A percentile compares a stretch with the other conserved stretches of the same genome.
These are phyloP conservation scores for Saccharomycopsis fibuligera DNA, from an alignment of 805 yeast species.

Conservation along the genomic window DNA sequence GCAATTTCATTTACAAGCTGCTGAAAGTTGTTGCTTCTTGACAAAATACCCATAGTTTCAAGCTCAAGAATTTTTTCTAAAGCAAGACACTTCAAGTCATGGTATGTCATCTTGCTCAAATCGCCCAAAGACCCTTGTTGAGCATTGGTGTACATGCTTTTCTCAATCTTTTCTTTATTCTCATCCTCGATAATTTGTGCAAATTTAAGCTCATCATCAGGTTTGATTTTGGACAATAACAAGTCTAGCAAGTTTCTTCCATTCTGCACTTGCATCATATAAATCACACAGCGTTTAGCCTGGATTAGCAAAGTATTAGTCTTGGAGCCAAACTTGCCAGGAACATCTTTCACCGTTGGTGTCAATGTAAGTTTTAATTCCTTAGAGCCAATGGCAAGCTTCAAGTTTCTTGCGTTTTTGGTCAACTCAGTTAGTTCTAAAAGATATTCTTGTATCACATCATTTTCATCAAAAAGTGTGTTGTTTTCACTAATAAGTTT, in stretches of 20 bases:
- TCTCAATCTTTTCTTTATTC: slow-evolving; percentile 31
- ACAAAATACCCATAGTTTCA: slow-evolving; percentile 58
- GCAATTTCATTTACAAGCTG: slow-evolving; percentile 78
- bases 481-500: slow-evolving; percentile 31
- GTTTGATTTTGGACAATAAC: slow-evolving; percentile 57
- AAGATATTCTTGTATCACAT: not conserved
- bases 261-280: slow-evolving; percentile 75
- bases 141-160: slow-evolving; percentile 36
- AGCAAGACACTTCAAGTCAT: slow-evolving; percentile 70
- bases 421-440: not conserved
- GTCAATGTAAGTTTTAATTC: slow-evolving; percentile 37
- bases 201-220: slow-evolving; percentile 64
- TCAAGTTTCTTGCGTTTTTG: slow-evolving; percentile 6
- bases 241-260: slow-evolving; percentile 62
- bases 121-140: slow-evolving; percentile 45
- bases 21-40: slow-evolving; percentile 70
- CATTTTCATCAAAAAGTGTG: slow-evolving; percentile 22
- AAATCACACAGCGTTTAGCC: slow-evolving; percentile 72
- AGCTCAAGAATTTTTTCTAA: slow-evolving; percentile 70
- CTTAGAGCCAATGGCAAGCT: slow-evolving; percentile 26
- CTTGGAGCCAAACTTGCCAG: slow-evolving; percentile 40
- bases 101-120: slow-evolving; percentile 46
- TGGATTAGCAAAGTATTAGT: slow-evolving; percentile 57
- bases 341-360: slow-evolving; percentile 13
- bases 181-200: slow-evolving; percentile 47